These are phyloP conservation scores for Physcomitrium patens DNA, from an alignment of 225 moss, liverwort and hornwort genomes.

Conservation along the genomic window DNA sequence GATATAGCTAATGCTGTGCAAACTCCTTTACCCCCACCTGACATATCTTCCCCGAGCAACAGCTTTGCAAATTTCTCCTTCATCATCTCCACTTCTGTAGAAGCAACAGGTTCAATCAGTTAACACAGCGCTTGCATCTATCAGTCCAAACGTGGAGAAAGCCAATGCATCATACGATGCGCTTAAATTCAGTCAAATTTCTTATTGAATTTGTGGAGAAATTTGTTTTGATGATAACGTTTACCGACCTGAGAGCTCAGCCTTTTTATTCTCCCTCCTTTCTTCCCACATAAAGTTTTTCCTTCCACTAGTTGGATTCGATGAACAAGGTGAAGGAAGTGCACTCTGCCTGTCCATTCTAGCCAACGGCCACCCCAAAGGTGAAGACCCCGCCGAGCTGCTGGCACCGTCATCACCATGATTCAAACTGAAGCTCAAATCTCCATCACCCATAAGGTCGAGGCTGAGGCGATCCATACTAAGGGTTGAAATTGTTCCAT, in stretches of 20 bases:
- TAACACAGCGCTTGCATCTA: conserved; percentile 21
- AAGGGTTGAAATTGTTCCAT: conserved; percentile 84
- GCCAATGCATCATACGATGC: not conserved
- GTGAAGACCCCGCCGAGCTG: conserved; percentile 88
- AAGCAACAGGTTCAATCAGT: conserved; percentile 11
- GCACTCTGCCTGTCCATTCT: conserved; percentile 75
- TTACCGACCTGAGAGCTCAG: conserved; percentile 80
- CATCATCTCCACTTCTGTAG: conserved; percentile 98
- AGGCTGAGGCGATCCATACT: conserved; percentile 85
- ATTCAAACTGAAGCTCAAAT: conserved; percentile 69
- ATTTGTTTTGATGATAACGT: not conserved
- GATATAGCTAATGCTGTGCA: conserved; percentile 94
- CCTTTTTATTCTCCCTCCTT: conserved; percentile 80
- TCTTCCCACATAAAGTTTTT: conserved; percentile 91
- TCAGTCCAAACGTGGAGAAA: not conserved
- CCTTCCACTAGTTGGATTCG: conserved; percentile 70
- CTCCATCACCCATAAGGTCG: conserved; percentile 85
- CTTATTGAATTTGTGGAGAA: not conserved
- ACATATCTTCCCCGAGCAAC: conserved; percentile 98
- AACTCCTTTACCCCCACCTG: conserved; percentile 96
- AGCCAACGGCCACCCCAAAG: conserved; percentile 91
- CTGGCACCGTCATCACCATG: conserved; percentile 80
- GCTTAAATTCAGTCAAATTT: not conserved
- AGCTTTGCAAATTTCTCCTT: conserved; percentile 98
- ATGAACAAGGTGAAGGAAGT: conserved; percentile 76